Evolutionary conservation across 2,329 filamentous ascomycete species (phyloP), one percentile per base, ranked within the genome.

Genomic region (Pezizomycotina sp.): DNA sequence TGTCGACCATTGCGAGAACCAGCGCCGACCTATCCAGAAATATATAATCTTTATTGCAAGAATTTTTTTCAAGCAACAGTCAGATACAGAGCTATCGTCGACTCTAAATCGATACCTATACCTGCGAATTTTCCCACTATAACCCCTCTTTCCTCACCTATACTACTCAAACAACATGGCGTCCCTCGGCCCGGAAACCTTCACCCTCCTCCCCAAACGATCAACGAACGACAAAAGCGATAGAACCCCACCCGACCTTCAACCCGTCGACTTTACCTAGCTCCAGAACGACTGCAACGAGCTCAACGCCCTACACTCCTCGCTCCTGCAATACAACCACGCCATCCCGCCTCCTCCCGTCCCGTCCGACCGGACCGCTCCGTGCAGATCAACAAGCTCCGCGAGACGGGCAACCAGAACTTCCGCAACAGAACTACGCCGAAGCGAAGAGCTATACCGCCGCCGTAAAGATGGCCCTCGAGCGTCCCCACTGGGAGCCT

Each of bases 351-450:
- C 84, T 4, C 78, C 86, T 0, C 89, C 89, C 0, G 92, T 26
- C 84, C 84, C 42, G 76, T 93, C 45, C 91, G 92, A 64, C 84
- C 82, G 33, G 92, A 93, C 62, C 81, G 86, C 53, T 75, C 70
- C 48, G 82, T 80, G 22, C 74, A 84, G 55, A 78, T 98, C 59
- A 71, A 66, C 60, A 95, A 95, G 62, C 74, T 95, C 48, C 80
- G 83, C 56, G 89, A 95, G 57, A 69, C 69, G 38, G 86, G 82
- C 52, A 92, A 92, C 63, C 62, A 62, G 40, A 72, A 79, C 50
- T 86, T 80, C 65, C 77, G 81, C 58, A 84, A 86, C 68, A 68
- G 50, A 68, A 72, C 49, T 72, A 77, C 60, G 60, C 59, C 37
- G 81, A 91, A 36, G 86, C 86, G 3, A 74, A 74, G 49, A 68